Evolutionary conservation across 345 rosid species (phyloP), one percentile per base, ranked within the genome.

Genomic region (Lepidium didymum): DNA sequence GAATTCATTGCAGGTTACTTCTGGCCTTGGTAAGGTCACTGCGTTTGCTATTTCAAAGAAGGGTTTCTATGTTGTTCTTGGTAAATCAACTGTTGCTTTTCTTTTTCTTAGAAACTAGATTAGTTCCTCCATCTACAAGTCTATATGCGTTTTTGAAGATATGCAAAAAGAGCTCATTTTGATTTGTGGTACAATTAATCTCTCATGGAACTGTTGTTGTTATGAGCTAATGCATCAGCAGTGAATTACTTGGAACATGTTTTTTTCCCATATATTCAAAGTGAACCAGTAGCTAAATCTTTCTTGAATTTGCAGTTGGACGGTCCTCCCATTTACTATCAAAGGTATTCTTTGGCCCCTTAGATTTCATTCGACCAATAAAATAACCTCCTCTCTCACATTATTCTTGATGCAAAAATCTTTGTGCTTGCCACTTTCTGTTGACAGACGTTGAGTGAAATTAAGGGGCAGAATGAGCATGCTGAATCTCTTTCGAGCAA

Each of bases 11-110:
- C 72, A 90, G 98, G 87, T 84, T 67, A 83, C 92, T 33, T 88
- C 92, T 64, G 98, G 97, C 41, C 64, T 90, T 23, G 97, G 97
- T 25, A 85, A 80, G 37, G 90, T 87, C 10, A 84, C 91, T 13
- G 96, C 96, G 35, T 69, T 51, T 77, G 84, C 82, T 74, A 87
- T 90, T 68, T 79, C 93, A 38, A 74, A 52, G 60, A 78, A 88
- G 74, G 96, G 96, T 34, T 92, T 84, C 74, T 74, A 56, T 12
- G 78, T 90, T 54, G 81, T 86, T 75, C 89, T 92, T 44, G 97
- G 98, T 90, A 83, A 51, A 9, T 3, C 12, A 15, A 2, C 12
- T 64, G 37, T 37, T 11, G 15, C 57, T 14, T 62, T 46, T 9
- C 51, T 47, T 44, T 29, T 5, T 5, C 16, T 70, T 57, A 3